A percentile compares a stretch with the other conserved stretches of the same genome.
Evolutionary conservation across 1,284 basidiomycete species (phyloP).

Genomic region (Austropuccinia psidii): DNA sequence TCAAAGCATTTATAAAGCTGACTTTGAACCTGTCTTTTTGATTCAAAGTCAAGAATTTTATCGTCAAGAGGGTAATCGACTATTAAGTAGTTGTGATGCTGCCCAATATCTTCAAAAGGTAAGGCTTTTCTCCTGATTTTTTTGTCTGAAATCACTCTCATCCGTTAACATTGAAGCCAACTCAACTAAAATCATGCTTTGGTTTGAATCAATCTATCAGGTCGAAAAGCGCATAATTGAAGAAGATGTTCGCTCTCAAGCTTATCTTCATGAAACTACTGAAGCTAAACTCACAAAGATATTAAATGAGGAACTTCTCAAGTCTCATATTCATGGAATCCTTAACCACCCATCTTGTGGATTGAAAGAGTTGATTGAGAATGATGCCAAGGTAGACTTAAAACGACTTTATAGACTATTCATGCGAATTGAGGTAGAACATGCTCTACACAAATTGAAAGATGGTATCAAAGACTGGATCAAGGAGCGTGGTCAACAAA

Average conservation of each 20-base stretch:
- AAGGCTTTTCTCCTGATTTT: conserved; percentile 45
- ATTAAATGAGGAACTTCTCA: conserved; percentile 68
- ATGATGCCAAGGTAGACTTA: conserved; percentile 68
- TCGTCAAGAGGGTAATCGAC: conserved; percentile 61
- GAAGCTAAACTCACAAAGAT: conserved; percentile 63
- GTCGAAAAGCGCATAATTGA: conserved; percentile 73
- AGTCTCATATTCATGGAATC: conserved; percentile 65
- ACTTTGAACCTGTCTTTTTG: conserved; percentile 77
- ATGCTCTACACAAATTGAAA: conserved; percentile 62
- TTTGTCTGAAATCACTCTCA: too few relatives aligned
- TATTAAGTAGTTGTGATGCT: conserved; percentile 69
- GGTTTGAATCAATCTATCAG: conserved; percentile 53
- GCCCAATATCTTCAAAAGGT: conserved; percentile 74
- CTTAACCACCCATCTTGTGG: conserved; percentile 78
- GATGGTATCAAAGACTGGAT: conserved; percentile 68
- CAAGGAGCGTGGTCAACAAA: conserved; percentile 65
- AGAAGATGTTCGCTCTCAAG: conserved; percentile 77
- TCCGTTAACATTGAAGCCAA: neutral
- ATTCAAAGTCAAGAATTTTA: conserved; percentile 74
- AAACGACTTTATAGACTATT: conserved; percentile 73
- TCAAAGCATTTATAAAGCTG: conserved; percentile 67
- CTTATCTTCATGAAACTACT: conserved; percentile 77
- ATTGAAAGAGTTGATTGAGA: conserved; percentile 77
- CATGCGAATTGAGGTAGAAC: conserved; percentile 56
- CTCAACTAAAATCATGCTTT: conserved; percentile 12